Evolutionary conservation across 495 filamentous ascomycete species (phyloP), one percentile per base, ranked within the genome.

Genomic region (Collariella sp.): DNA sequence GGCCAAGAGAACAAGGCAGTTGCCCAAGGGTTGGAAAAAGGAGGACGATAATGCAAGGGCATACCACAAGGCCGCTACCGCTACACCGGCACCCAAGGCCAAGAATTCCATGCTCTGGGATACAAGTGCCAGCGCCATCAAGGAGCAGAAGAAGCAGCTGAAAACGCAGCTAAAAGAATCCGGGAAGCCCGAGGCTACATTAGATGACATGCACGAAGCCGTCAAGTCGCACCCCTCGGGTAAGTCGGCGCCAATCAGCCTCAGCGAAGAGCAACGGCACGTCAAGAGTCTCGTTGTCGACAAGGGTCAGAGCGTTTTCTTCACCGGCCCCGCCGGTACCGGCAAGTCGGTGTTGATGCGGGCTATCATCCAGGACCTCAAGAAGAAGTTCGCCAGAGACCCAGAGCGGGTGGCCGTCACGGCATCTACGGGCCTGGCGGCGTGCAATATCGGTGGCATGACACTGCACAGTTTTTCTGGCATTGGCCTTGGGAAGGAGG

Each of bases 331-430:
- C 39, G 93, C 93, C 52, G 93, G 93, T 66, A 98, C 93, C 19
- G 93, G 93, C 56, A 98, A 98, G 72, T 98, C 93, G 0, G 93
- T 97, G 3, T 74, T 98, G 44, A 86, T 98, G 76, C 80, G 93
- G 53, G 82, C 93, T 55, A 93, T 95, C 54, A 96, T 98, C 61
- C 67, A 79, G 13, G 79, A 84, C 7, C 72, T 97, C 41, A 89
- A 85, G 26, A 77, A 78, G 42, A 96, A 90, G 64, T 84, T 84
- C 66, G 72, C 63, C 15, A 74, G 76, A 16, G 87, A 95, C 55
- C 80, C 83, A 0, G 93, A 96, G 60, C 76, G 85, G 26, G 75
- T 98, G 34, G 91, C 91, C 12, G 87, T 97, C 33, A 97, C 93
- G 2, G 93, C 93, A 9, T 98, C 93, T 0, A 98, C 93, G 0